A percentile compares a stretch with the other conserved stretches of the same genome.
phyloP scores from a whole-genome alignment of 1,284 basidiomycete species.

The Naganishia sp. region DNA sequence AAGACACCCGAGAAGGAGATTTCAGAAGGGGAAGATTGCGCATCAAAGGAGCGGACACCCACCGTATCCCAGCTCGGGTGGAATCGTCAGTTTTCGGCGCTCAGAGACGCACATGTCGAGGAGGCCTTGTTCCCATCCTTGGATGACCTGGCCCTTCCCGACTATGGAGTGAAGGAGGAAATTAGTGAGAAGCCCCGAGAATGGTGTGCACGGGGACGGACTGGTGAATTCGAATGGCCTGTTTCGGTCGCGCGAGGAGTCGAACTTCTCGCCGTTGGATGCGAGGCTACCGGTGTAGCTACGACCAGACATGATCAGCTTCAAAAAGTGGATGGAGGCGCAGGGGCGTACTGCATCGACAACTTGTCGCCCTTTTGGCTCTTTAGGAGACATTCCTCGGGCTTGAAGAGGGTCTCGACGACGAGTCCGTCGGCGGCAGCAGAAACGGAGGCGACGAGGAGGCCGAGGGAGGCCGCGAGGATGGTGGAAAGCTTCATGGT shows the following conservation, averaged over 20 bases:
- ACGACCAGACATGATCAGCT: neutral
- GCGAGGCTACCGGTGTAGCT: conserved; percentile 59
- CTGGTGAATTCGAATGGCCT: conserved; percentile 58
- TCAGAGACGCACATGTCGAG: conserved; percentile 80
- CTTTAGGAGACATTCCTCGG: conserved; percentile 56
- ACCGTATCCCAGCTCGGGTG: conserved; percentile 77
- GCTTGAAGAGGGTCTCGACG: conserved; percentile 56
- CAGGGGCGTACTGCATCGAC: conserved; percentile 54
- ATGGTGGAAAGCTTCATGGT: conserved; percentile 31
- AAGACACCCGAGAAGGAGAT: neutral
- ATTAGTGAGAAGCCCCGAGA: too few species aligned
- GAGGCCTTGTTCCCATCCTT: conserved; percentile 56
- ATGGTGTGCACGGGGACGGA: conserved; percentile 36
- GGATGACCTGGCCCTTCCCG: conserved; percentile 59
- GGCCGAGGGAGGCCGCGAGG: conserved; percentile 13
- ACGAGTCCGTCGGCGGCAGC: conserved; percentile 40
- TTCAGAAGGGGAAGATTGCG: conserved; percentile 1
- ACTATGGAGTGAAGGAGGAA: conserved; percentile 43
- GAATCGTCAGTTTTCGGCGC: conserved; percentile 88
- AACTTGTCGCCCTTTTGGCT: conserved; percentile 57
- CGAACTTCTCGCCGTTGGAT: conserved; percentile 58
- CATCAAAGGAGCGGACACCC: conserved; percentile 44
- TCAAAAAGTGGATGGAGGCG: neutral
- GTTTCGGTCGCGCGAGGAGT: conserved; percentile 58
- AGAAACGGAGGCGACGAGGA: conserved; percentile 8